Percentiles rank a stretch among this genome's conserved stretches.
These are phyloP conservation scores for Dactylellina parvicollis DNA, from an alignment of 2,329 filamentous ascomycete genomes.

Conservation along the genomic window DNA sequence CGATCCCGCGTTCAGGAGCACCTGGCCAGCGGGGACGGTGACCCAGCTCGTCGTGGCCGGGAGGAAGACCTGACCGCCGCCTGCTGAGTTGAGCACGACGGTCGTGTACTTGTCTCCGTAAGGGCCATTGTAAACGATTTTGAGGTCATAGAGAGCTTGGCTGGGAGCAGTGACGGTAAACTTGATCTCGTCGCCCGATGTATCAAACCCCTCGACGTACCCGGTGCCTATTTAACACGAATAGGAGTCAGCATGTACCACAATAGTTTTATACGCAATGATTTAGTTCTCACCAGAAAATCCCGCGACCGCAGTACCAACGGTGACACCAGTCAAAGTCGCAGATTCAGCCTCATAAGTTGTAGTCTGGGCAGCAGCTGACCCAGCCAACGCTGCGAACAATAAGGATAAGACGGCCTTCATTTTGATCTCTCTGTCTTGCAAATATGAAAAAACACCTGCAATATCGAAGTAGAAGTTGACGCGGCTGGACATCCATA, in stretches of 20 bases:
- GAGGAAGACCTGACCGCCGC: constrained; percentile 63
- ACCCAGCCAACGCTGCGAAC: constrained; percentile 30
- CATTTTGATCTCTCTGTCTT: constrained; percentile 19
- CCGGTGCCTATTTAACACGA: constrained; percentile 61
- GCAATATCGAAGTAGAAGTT: not conserved
- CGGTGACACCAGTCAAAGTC: constrained; percentile 62
- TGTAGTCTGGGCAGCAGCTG: constrained; percentile 54
- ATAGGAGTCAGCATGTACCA: not conserved
- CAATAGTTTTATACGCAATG: not conserved
- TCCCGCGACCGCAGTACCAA: constrained; percentile 62
- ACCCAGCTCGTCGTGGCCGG: constrained; percentile 62
- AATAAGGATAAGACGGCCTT: constrained; percentile 26
- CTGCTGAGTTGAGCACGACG: constrained; percentile 63
- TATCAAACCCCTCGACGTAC: constrained; percentile 65
- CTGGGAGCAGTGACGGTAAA: constrained; percentile 62
- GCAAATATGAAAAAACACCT: constrained; percentile 14
- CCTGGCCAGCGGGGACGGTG: constrained; percentile 63
- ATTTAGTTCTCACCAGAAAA: constrained; percentile 57
- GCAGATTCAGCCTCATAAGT: constrained; percentile 63
- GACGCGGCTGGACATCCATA: not conserved
- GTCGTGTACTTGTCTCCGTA: constrained; percentile 65
- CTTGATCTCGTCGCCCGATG: constrained; percentile 65
- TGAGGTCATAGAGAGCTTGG: constrained; percentile 63
- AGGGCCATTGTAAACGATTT: constrained; percentile 63
- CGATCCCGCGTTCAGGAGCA: constrained; percentile 62